Evolutionary conservation across 495 filamentous ascomycete species (phyloP).

Genomic region (Friedmanniomyces simplex): DNA sequence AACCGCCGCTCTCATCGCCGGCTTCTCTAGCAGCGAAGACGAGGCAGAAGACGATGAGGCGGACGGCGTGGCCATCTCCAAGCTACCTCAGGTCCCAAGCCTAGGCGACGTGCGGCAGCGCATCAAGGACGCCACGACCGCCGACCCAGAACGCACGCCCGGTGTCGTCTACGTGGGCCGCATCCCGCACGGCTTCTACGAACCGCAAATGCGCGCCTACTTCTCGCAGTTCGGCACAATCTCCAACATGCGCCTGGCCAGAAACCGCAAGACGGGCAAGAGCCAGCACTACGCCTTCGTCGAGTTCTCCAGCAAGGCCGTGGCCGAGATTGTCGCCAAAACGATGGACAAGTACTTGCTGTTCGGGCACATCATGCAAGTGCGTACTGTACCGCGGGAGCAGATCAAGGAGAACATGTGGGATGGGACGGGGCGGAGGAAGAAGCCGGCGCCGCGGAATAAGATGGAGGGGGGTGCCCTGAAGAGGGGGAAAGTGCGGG

Average conservation of each 20-base stretch:
- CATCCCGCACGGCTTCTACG: slow-evolving; percentile 92
- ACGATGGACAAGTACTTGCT: slow-evolving; percentile 98
- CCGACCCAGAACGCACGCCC: slow-evolving; percentile 40
- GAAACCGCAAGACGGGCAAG: slow-evolving; percentile 77
- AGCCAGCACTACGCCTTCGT: slow-evolving; percentile 91
- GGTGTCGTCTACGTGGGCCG: slow-evolving; percentile 83
- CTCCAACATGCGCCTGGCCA: slow-evolving; percentile 68
- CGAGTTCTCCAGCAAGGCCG: slow-evolving; percentile 67
- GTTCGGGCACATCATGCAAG: slow-evolving; percentile 84
- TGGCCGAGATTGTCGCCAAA: slow-evolving; percentile 77
- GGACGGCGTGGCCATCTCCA: slow-evolving; percentile 46
- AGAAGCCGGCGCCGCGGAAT: slow-evolving; percentile 79
- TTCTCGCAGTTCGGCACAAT: slow-evolving; percentile 93
- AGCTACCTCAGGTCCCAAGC: slow-evolving; percentile 46
- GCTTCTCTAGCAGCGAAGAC: slow-evolving; percentile 68
- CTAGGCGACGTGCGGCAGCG: slow-evolving; percentile 44
- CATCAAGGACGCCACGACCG: slow-evolving; percentile 36
- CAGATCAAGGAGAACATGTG: slow-evolving; percentile 73
- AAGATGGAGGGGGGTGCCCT: slow-evolving; percentile 66
- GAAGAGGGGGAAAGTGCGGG: slow-evolving; percentile 56
- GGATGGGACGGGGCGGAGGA: slow-evolving; percentile 67
- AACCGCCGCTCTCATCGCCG: slow-evolving; percentile 57
- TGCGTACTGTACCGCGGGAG: slow-evolving; percentile 61
- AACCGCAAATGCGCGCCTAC: slow-evolving; percentile 86
- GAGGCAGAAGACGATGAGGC: slow-evolving; percentile 36